Evolutionary conservation across 495 filamentous ascomycete species (phyloP).

Genomic region (Lepraria neglecta): DNA sequence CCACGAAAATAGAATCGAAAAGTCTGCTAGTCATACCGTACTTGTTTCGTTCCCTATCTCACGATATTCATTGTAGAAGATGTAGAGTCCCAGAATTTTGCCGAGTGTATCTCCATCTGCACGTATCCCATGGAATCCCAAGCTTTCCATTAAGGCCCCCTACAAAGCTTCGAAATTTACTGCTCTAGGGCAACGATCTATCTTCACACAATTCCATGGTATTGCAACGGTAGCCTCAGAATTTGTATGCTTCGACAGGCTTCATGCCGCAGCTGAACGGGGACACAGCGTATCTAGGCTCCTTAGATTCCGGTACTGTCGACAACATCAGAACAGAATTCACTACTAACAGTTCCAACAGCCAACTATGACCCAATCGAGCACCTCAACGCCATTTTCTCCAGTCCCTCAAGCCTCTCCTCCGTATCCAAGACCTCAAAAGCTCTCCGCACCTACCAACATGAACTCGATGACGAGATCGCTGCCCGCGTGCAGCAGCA

Average conservation of each 20-base stretch:
- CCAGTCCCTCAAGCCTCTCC: conserved; percentile 79
- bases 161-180: too few relatives aligned
- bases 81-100: too few relatives aligned
- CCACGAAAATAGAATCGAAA: too few relatives aligned
- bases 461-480: conserved; percentile 81
- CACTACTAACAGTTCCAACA: conserved; percentile 37
- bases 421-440: conserved; percentile 66
- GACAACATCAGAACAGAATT: neutral
- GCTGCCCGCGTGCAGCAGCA: conserved; percentile 68
- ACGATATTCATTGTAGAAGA: too few relatives aligned
- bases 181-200: too few relatives aligned
- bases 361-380: conserved; percentile 91
- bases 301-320: conserved; percentile 25
- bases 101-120: neutral
- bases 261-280: conserved; percentile 27
- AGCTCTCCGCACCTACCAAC: conserved; percentile 67
- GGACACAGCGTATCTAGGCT: conserved; percentile 18
- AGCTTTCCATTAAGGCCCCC: neutral
- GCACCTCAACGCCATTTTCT: conserved; percentile 90
- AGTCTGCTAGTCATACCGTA: too few relatives aligned
- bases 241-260: conserved; percentile 3
- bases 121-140: neutral
- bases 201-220: neutral
- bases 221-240: neutral
- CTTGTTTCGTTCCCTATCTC: too few relatives aligned